These are phyloP conservation scores for Hymenotorrendiella dingleyae DNA, from an alignment of 2,329 filamentous ascomycete species.

Conservation along the genomic window DNA sequence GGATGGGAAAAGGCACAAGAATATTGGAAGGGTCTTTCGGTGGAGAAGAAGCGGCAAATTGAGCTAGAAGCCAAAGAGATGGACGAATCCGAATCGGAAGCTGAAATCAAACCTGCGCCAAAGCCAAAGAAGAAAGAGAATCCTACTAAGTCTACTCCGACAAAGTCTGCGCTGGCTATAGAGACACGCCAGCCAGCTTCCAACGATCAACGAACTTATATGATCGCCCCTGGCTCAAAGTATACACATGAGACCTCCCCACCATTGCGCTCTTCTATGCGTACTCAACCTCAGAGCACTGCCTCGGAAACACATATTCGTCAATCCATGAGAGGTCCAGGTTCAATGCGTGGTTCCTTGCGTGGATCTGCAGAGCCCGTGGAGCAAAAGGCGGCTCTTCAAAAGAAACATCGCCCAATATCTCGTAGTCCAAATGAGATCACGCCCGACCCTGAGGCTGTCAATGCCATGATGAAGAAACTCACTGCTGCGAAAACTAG, in stretches of 20 bases:
- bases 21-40: slow-evolving; percentile 63
- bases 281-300: slow-evolving; percentile 29
- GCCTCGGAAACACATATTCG: slow-evolving; percentile 24
- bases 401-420: slow-evolving; percentile 32
- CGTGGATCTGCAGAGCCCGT: slow-evolving; percentile 13
- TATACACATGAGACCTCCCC: slow-evolving; percentile 25
- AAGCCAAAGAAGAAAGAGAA: slow-evolving; percentile 26
- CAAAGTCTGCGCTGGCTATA: background rate
- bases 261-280: slow-evolving; percentile 43
- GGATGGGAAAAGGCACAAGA: slow-evolving; percentile 61
- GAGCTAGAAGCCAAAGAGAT: slow-evolving; percentile 46
- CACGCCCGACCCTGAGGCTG: slow-evolving; percentile 14
- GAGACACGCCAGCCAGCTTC: slow-evolving; percentile 27
- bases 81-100: slow-evolving; percentile 37
- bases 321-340: slow-evolving; percentile 26
- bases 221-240: slow-evolving; percentile 34
- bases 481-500: slow-evolving; percentile 17
- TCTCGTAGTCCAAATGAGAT: slow-evolving; percentile 18
- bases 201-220: slow-evolving; percentile 31
- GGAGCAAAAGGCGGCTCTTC: slow-evolving; percentile 26
- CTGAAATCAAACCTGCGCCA: slow-evolving; percentile 32
- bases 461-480: slow-evolving; percentile 19
- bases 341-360: slow-evolving; percentile 21
- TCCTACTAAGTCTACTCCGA: slow-evolving; percentile 6
- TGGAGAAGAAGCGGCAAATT: slow-evolving; percentile 54